Base-by-base conservation (phyloP, 176 grass and related monocot genomes). In the Olyra latifolia region DNA sequence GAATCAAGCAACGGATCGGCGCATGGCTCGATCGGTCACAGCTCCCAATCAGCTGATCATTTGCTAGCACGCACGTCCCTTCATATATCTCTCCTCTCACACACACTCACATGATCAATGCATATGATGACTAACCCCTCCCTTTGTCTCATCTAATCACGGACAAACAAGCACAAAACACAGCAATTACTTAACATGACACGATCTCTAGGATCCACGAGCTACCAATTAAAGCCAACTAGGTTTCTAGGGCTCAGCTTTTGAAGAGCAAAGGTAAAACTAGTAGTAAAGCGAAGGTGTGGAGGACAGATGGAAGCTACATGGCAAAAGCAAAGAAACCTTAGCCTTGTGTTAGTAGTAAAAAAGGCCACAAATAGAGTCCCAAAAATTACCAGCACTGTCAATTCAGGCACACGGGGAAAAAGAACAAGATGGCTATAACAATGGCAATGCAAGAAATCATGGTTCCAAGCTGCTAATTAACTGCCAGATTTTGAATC, bases 221-320 rank as follows among this genome's bases (percentile, higher is more conserved):
- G 71, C 77, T 77, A 81, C 49, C 78, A 86, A 73, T 81, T 86
- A 86, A 89, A 89, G 83, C 6, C 7, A 44, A 78, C 78, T 86
- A 85, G 83, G 88, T 86, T 86, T 81, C 83, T 86, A 89, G 88
- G 88, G 83, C 88, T 81, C 83, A 89, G 72, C 83, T 89, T 89
- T 89, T 86, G 59, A 73, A 89, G 88, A 77, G 72, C 78, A 89
- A 86, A 89, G 83, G 66, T 50, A 30, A 40, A 82, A 62, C 63
- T 32, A 48, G 64, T 69, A 76, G 77, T 81, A 89, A 89, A 89
- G 88, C 78, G 55, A 67, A 86, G 72, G 42, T 71, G 75, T 64
- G 87, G 39, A 77, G 64, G 62, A 60, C 65, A 89, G 43, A 64
- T 45, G 65, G 86, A 88, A 71, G 80, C 47, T 62, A 80, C 59